phyloP scores from a whole-genome alignment of 2,329 filamentous ascomycete genomes.

The Blumeriella jaapii region DNA sequence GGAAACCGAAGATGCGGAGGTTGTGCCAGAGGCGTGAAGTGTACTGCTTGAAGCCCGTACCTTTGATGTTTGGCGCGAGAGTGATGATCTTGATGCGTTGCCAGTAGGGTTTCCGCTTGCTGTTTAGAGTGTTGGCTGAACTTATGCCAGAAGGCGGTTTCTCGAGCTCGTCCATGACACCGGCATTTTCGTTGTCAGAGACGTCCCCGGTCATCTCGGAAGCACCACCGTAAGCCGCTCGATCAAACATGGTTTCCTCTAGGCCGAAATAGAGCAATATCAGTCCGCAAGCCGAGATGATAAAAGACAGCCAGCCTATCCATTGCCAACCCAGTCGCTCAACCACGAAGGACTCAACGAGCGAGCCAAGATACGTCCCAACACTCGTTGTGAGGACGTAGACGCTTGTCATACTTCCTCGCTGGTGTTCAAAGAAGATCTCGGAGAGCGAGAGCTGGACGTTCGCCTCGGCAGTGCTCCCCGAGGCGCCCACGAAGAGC shows the following conservation, averaged over 20 bases:
- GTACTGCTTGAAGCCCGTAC: constrained; percentile 43
- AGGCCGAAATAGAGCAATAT: constrained; percentile 39
- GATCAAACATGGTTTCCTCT: constrained; percentile 41
- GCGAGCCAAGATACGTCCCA: constrained; percentile 43
- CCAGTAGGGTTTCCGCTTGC: constrained; percentile 37
- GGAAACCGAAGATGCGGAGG: constrained; percentile 44
- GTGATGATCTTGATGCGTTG: constrained; percentile 45
- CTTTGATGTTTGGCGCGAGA: constrained; percentile 40
- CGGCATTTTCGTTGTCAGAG: constrained; percentile 9
- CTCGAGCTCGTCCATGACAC: too few relatives aligned
- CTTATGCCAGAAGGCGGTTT: too few relatives aligned
- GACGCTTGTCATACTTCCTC: constrained; percentile 40
- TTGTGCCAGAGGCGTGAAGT: constrained; percentile 40
- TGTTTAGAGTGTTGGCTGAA: neutral
- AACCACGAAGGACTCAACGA: constrained; percentile 40
- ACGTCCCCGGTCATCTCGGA: constrained; percentile 14
- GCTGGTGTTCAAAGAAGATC: constrained; percentile 46
- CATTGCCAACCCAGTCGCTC: constrained; percentile 41
- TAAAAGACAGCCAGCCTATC: constrained; percentile 40
- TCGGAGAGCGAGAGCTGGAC: constrained; percentile 46
- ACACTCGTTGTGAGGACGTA: constrained; percentile 45
- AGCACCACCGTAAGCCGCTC: constrained; percentile 29
- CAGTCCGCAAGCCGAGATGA: constrained; percentile 37
- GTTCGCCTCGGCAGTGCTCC: constrained; percentile 43
- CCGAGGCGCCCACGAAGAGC: constrained; percentile 45